Evolutionary conservation across 768 basidiomycete genomes (phyloP).

Genomic region (Lepiota brunneoincarnata): DNA sequence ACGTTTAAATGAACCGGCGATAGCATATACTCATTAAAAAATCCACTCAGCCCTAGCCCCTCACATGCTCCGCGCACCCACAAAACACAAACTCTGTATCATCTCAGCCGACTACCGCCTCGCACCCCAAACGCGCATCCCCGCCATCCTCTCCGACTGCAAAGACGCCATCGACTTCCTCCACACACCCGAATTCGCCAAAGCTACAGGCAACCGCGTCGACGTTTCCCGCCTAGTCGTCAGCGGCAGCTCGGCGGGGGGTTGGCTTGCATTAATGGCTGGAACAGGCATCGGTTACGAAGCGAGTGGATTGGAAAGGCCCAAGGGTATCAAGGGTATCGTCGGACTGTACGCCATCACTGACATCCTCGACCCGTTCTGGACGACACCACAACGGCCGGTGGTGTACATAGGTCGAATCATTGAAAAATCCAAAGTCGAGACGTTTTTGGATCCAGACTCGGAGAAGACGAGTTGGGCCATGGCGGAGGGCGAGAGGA

Average conservation of each 20-base stretch:
- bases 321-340: conserved; percentile 27
- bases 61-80: conserved; percentile 31
- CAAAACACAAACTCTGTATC: conserved; percentile 28
- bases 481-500: conserved; percentile 21
- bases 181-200: conserved; percentile 22
- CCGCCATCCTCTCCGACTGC: conserved; percentile 32
- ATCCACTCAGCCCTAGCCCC: conserved; percentile 25
- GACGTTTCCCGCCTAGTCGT: conserved; percentile 28
- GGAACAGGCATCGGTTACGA: conserved; percentile 35
- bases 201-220: conserved; percentile 25
- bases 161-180: conserved; percentile 32
- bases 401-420: conserved; percentile 31
- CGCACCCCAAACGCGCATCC: conserved; percentile 34
- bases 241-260: conserved; percentile 38
- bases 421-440: conserved; percentile 27
- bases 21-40: not conserved
- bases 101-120: conserved; percentile 35
- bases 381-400: conserved; percentile 31
- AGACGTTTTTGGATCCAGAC: conserved; percentile 27
- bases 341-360: conserved; percentile 36
- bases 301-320: conserved; percentile 28
- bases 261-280: conserved; percentile 32
- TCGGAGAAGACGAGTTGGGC: conserved; percentile 22
- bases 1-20: not conserved
- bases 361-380: conserved; percentile 33